Base-by-base conservation (phyloP, 306 rosid genomes). In the Medicago lupulina region DNA sequence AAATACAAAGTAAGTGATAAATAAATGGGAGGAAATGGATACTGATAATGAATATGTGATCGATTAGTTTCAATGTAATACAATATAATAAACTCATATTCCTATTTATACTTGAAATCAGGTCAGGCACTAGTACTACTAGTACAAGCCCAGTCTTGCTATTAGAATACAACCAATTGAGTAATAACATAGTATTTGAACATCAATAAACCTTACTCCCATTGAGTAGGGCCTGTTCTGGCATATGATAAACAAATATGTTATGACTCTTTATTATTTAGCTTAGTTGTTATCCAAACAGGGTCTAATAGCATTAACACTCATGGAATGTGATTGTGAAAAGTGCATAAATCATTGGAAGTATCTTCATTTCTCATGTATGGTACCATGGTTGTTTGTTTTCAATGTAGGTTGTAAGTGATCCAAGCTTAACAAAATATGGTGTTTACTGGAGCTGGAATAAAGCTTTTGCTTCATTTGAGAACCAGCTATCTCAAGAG, bases 371-470 rank as follows among this genome's bases (percentile, higher is more conserved):
- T 58, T 57, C 77, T 77, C 41, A 80, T 71, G 59, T 73, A 49
- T 66, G n/a, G n/a, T n/a, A n/a, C n/a, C n/a, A n/a, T n/a, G 39
- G 41, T 43, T 76, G 53, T 50, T 72, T 58, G 59, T 55, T 82
- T 64, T 23, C 41, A 19, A 21, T 81, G 25, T 78, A 95, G 99
- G 99, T 95, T 82, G 98, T 95, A 51, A 83, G 91, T 44, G 98
- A 95, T 16, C 99, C 96, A 2, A 96, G 98, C 88, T 84, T 96
- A 80, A 96, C 97, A 18, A 96, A 96, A 79, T 96, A 98, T 0
- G 99, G 99, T 40, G 98, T 96, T 41, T 96, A 96, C 84, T 92
- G 98, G 98, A 96, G 99, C 92, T 96, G 99, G 99, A 96, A 96
- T 68, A 90, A 92, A 76, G 59, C 79, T 34, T 96, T 98, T 0